Evolutionary conservation across 108 stramenopile species (phyloP), one percentile per base, ranked within the genome.

Genomic region (Cylindrotheca closterium): DNA sequence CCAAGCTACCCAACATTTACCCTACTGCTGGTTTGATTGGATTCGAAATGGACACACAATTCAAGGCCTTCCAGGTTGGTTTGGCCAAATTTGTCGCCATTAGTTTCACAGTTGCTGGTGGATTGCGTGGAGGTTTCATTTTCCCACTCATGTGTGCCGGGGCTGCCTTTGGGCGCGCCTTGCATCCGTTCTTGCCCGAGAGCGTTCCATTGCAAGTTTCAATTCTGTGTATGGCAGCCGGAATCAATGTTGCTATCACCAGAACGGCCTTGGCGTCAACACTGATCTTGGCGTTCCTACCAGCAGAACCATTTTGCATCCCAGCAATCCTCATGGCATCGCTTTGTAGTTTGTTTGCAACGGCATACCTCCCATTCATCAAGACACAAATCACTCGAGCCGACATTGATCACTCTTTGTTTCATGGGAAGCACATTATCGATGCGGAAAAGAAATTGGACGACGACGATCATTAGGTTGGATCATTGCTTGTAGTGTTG

Each of bases 191-290:
- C 23, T 54, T 85, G 17, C 74, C 74, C 10, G 79, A 76, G 8
- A 45, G 27, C 18, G 52, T 85, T n/a, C 74, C 73, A 5, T 15
- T 75, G 25, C 71, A 70, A 52, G 24, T 79, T 27, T 60, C 68
- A 2, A 65, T 68, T 7, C 71, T 87, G 5, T 81, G 81, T 47
- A 72, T 82, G 30, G 80, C 82, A 22, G 85, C 82, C 22, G 80
- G 70, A 7, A 81, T 87, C 28, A 87, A 87, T 63, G 85, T 87
- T 37, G 79, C 81, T 8, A 87, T 87, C 23, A 87, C 85, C 48
- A 47, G 85, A 37, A 87, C 85, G 19, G 47, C 82, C 0, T 52
- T 86, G 4, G 85, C 85, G 15, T 79, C 79, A 7, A 63, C 79
- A 5, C 56, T 87, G 30, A 87, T 83, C 34, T 61, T 87, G 37